Conservation (phyloP, 305 asterid species). For the Fraxinus greggii region DNA sequence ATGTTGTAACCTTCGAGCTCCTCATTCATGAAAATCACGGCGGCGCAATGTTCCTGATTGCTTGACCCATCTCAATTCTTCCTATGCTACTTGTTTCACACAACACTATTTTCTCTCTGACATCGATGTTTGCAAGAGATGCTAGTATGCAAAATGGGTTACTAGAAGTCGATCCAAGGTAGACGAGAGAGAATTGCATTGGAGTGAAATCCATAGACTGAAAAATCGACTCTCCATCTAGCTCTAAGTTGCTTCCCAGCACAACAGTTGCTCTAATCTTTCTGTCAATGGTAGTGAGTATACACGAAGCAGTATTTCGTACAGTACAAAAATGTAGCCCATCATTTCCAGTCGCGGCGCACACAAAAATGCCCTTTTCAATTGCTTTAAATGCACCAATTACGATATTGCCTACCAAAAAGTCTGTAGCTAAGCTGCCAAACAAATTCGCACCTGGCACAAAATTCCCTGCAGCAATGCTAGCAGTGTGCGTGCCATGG, state of each 20-base stretch:
- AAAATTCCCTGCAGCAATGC: constrained; percentile 49
- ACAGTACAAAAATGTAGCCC: background rate
- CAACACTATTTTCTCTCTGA: constrained; percentile 32
- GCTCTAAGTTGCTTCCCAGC: background rate
- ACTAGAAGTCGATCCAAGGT: background rate
- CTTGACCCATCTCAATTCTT: background rate
- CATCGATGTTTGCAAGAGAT: constrained; percentile 15
- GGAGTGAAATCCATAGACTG: background rate
- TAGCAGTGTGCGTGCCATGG: constrained; percentile 51
- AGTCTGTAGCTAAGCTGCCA: too few species aligned
- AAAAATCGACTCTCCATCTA: background rate
- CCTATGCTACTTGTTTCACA: constrained; percentile 16
- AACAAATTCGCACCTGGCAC: constrained; percentile 47
- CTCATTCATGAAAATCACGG: too few species aligned
- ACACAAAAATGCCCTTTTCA: background rate
- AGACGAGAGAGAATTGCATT: constrained; percentile 8
- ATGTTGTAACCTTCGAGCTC: too few species aligned
- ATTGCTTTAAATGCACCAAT: constrained; percentile 36
- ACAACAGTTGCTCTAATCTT: background rate
- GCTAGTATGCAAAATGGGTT: constrained; percentile 12
- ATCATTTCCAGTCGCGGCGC: background rate
- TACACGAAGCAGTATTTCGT: background rate
- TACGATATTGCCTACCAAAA: too few species aligned
- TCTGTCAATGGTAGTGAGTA: background rate
- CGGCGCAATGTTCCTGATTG: too few species aligned